These are phyloP conservation scores for Mortierella alpina DNA, from an alignment of 192 early-diverging fungal genomes.

Conservation along the genomic window DNA sequence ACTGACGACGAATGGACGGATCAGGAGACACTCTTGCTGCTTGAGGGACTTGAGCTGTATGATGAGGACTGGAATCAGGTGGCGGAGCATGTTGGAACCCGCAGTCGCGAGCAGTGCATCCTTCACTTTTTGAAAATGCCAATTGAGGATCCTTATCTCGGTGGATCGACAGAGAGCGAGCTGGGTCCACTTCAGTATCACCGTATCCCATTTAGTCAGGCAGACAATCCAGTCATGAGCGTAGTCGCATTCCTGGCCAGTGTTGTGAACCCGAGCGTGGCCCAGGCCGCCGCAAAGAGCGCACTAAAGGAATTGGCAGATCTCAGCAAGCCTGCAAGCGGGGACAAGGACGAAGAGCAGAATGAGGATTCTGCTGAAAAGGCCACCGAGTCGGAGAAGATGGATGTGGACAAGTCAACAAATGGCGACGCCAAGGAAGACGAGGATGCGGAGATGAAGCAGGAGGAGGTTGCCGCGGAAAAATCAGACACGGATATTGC, in stretches of 20 bases:
- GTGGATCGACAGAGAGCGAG: constrained; percentile 46
- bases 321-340: constrained; percentile 8
- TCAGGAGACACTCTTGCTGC: constrained; percentile 85
- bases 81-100: constrained; percentile 92
- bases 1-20: constrained; percentile 84
- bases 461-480: neutral
- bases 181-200: constrained; percentile 80
- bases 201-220: constrained; percentile 80
- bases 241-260: constrained; percentile 90
- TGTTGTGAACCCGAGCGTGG: constrained; percentile 89
- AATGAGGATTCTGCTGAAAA: neutral
- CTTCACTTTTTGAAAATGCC: constrained; percentile 89
- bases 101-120: constrained; percentile 92
- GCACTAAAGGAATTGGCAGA: constrained; percentile 79
- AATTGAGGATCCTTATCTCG: constrained; percentile 85
- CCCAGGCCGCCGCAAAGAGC: constrained; percentile 86
- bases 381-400: constrained; percentile 9
- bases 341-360: neutral
- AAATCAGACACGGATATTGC: constrained; percentile 7
- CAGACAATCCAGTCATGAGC: constrained; percentile 93
- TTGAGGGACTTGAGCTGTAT: constrained; percentile 95
- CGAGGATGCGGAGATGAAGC: constrained; percentile 20
- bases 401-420: constrained; percentile 53
- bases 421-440: neutral
- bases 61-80: constrained; percentile 95